Base-by-base conservation (phyloP, 2,329 filamentous ascomycete genomes). In the Stemphylium lycopersici region DNA sequence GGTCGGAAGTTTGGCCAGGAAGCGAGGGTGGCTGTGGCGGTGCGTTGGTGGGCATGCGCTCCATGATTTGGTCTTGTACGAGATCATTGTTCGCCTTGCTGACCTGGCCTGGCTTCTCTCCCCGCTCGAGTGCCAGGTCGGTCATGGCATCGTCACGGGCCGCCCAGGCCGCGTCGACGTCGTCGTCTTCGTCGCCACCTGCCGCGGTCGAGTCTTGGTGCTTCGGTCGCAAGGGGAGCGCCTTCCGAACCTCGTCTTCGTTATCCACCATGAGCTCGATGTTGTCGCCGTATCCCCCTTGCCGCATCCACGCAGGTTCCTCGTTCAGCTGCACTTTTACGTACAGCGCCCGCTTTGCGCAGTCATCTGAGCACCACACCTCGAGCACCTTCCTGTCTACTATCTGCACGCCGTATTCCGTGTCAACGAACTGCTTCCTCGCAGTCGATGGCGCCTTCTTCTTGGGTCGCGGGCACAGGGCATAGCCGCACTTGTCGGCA, bases 321-420 rank as follows among this genome's bases (percentile, higher is more conserved):
- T 95, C 90, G 61, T 84, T 88, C 34, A 98, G 83, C 80, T 99
- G 95, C 20, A 96, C 90, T 69, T 92, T 90, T 65, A 98, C 82
- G 74, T 92, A 96, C 62, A 96, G 80, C 2, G 90, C 92, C 43
- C 90, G 83, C 61, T 86, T 84, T 2, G 90, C 90, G 77, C 95
- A 99, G 34, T 81, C 82, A 49, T 88, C 82, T 0, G 88, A 90
- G 75, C 95, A 99, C 91, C 92, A 99, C 76, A 87, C 89, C 77
- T 95, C 90, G 13, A 93, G 76, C 68, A 91, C 86, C 61, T 86
- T 85, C 48, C 83, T 85, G 55, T 85, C 83, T 22, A 96, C 86
- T 42, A 96, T 88, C 59, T 81, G 79, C 61, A 84, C 78, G 39
- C 80, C 80, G 49, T 81, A 82, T 11, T 73, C 76, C 0, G 83